Conservation (phyloP, 306 rosid species). For the Benincasa hispida region DNA sequence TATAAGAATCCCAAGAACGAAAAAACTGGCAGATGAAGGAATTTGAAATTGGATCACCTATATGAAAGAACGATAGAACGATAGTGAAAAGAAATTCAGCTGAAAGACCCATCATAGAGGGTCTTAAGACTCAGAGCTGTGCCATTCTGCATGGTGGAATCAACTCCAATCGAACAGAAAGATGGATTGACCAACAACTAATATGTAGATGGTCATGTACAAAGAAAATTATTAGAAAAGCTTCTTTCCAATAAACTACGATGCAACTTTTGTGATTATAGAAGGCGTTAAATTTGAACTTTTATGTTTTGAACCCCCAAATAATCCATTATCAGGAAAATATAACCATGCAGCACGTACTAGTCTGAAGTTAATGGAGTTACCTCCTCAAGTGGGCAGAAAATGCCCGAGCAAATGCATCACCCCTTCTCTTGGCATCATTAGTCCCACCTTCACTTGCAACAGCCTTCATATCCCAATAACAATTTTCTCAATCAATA, state of each 20-base stretch:
- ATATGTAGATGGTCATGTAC: background rate
- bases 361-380: constrained; percentile 1
- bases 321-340: background rate
- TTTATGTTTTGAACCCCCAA: background rate
- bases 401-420: constrained; percentile 93
- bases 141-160: background rate
- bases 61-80: background rate
- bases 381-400: constrained; percentile 94
- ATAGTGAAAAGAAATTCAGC: background rate
- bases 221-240: background rate
- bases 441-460: constrained; percentile 99
- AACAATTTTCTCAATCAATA: constrained; percentile 16
- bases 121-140: background rate
- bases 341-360: background rate
- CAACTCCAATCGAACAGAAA: background rate
- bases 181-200: background rate
- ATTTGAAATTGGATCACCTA: background rate
- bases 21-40: background rate
- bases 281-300: background rate
- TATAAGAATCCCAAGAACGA: background rate
- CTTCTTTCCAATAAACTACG: background rate
- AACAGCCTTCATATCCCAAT: constrained; percentile 60
- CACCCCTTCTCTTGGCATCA: constrained; percentile 96
- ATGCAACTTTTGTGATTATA: too few relatives aligned
- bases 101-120: background rate